A percentile compares a stretch with the other conserved stretches of the same genome.
phyloP scores from a whole-genome alignment of 1,284 basidiomycete genomes.

The Melampsora larici-populina region DNA sequence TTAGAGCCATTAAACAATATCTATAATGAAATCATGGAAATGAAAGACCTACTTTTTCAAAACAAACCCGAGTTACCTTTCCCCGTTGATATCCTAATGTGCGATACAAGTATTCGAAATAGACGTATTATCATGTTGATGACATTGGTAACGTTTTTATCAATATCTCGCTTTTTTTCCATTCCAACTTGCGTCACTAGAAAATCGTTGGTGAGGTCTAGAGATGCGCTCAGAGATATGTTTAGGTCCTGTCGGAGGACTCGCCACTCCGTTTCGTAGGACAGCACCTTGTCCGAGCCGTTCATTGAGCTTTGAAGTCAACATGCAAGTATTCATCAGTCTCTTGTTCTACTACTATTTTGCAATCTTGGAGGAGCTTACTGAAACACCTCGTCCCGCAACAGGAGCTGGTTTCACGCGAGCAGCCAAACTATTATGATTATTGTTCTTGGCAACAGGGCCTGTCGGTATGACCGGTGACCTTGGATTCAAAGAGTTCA shows the following conservation, averaged over 20 bases:
- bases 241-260: slow-evolving; percentile 2
- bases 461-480: neutral
- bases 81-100: too few relatives aligned
- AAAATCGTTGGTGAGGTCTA: slow-evolving; percentile 6
- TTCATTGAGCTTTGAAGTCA: too few relatives aligned
- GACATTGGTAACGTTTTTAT: too few relatives aligned
- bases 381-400: neutral
- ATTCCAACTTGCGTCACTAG: slow-evolving; percentile 33
- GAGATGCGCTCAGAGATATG: slow-evolving; percentile 41
- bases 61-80: too few relatives aligned
- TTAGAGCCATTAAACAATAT: too few relatives aligned
- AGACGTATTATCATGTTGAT: too few relatives aligned
- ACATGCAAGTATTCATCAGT: too few relatives aligned
- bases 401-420: neutral
- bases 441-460: neutral
- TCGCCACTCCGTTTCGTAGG: neutral
- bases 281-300: neutral
- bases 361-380: neutral
- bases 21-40: too few relatives aligned
- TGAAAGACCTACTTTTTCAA: too few relatives aligned
- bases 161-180: slow-evolving; percentile 22
- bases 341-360: too few relatives aligned
- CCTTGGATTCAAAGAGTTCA: slow-evolving; percentile 1
- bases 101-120: too few relatives aligned
- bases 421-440: slow-evolving; percentile 6